Base-by-base conservation (phyloP, 2,329 filamentous ascomycete genomes). In the Aspergillus viridinutans region DNA sequence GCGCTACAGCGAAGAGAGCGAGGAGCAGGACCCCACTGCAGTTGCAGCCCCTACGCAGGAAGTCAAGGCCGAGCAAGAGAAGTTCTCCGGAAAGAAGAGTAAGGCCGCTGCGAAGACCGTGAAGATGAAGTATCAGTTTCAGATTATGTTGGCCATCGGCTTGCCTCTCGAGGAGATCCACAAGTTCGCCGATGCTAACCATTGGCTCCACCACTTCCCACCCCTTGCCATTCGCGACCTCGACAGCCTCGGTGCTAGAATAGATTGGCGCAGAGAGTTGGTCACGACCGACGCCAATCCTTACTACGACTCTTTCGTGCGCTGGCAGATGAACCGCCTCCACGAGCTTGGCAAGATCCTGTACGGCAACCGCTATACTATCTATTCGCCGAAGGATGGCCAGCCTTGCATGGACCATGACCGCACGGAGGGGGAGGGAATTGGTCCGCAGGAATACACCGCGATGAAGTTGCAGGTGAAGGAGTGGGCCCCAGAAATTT, bases 221-320 rank as follows among this genome's bases (percentile, higher is more conserved):
- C 87, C 88, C n/a, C 81, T 90, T 55, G 90, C 87, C 73, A 71
- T 75, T 42, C 85, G 88, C 58, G 91, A 99, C 72, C 81, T 97
- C 65, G 90, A 86, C 66, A 88, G 88, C 72, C 85, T 97, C 61
- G 93, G 93, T 58, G 88, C 88, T 52, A 83, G 92, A 66, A 89
- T 97, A 68, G 94, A 97, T 73, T 99, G 93, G 93, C 84, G 93
- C 69, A 83, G 94, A 72, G 88, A 89, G 40, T 90, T 99, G 63
- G 89, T 97, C 62, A 99, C 94, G 6, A 99, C 94, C 2, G 92
- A 97, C 67, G 92, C 91, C 38, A 99, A 99, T 76, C 92, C 91
- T 4, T 97, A 94, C 79, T 99, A 96, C 72, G 93, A 99, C 72
- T 85, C 90, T 4, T 99, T 99, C 69, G 88, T 97, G 43, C 81